Base-by-base conservation (phyloP, 805 yeast species). In the Metschnikowia aberdeeniae region DNA sequence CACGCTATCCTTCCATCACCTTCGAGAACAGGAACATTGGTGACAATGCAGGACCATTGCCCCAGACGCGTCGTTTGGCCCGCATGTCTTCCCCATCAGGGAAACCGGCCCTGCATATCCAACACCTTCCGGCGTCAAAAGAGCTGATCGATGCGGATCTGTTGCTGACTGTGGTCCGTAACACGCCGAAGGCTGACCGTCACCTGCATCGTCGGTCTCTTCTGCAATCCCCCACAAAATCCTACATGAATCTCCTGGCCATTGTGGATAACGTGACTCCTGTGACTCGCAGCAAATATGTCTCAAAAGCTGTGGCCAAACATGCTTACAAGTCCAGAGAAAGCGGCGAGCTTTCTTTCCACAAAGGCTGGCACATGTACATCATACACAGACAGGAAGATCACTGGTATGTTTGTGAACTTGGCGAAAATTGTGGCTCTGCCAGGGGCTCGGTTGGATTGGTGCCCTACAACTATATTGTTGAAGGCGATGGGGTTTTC, bases 331-430 rank as follows among this genome's bases (percentile, higher is more conserved):
- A 62, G 46, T 68, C 75, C 3, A 72, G 69, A 43, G 69, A 68
- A 39, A 63, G 59, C 6, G 75, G 75, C 13, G 76, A 72, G 50
- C 58, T 72, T 24, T 50, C 47, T 30, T 71, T 72, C 59, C 63
- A 55, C 42, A 71, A 70, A 48, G 67, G 67, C 35, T 68, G 75
- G 73, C 56, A 68, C 36, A 65, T 72, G 63, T 72, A 61, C 46
- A 61, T 72, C 24, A 59, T 72, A 27, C 69, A 69, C 55, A 67
- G 66, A 45, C 76, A 72, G 50, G 73, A 66, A 42, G 76, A 72
- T 47, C 62, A 67, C 44, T 72, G 76, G 76, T 72, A 52, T 49
- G 63, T 70, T 31, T 71, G 76, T 54, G 76, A 71, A 49, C 59
- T 72, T 48, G 67, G 66, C 3, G 55, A 50, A 5, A 70, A 68